phyloP scores from a whole-genome alignment of 495 filamentous ascomycete genomes.

The Rhizodiscina lignyota region DNA sequence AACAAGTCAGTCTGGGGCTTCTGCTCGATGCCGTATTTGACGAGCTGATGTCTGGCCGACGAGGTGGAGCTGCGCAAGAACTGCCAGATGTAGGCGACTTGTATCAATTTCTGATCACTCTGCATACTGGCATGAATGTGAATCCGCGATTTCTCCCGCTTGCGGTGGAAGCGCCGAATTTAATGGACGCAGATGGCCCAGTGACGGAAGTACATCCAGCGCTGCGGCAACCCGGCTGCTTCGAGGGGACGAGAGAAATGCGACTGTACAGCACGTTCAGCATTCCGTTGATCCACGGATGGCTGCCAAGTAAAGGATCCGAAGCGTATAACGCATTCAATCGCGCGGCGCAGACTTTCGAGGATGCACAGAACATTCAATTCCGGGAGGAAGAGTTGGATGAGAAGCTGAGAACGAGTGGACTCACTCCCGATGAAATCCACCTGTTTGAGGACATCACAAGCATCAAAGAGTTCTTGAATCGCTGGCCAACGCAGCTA shows the following conservation, averaged over 20 bases:
- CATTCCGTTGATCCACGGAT: constrained; percentile 85
- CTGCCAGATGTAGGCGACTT: constrained; percentile 80
- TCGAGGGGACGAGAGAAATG: constrained; percentile 73
- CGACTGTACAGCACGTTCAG: constrained; percentile 71
- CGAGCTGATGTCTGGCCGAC: constrained; percentile 60
- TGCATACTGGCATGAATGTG: constrained; percentile 97
- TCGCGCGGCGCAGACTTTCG: constrained; percentile 63
- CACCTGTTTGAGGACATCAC: constrained; percentile 60
- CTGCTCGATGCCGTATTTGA: constrained; percentile 81
- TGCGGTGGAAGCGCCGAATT: constrained; percentile 19
- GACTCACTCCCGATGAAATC: constrained; percentile 40
- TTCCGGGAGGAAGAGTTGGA: constrained; percentile 82
- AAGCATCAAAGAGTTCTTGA: constrained; percentile 66
- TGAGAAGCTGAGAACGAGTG: constrained; percentile 45
- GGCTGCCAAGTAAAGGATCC: constrained; percentile 55
- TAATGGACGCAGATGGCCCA: constrained; percentile 25
- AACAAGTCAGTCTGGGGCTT: constrained; percentile 74
- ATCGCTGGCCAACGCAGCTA: constrained; percentile 66
- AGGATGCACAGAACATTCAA: constrained; percentile 75
- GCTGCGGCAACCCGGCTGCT: constrained; percentile 42
- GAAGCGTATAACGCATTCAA: constrained; percentile 47
- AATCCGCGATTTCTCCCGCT: constrained; percentile 67
- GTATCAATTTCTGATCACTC: constrained; percentile 67
- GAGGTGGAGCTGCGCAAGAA: constrained; percentile 28
- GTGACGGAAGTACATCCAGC: constrained; percentile 18